These are phyloP conservation scores for Rhinocladiella mackenziei DNA, from an alignment of 2,329 filamentous ascomycete genomes.

Conservation along the genomic window DNA sequence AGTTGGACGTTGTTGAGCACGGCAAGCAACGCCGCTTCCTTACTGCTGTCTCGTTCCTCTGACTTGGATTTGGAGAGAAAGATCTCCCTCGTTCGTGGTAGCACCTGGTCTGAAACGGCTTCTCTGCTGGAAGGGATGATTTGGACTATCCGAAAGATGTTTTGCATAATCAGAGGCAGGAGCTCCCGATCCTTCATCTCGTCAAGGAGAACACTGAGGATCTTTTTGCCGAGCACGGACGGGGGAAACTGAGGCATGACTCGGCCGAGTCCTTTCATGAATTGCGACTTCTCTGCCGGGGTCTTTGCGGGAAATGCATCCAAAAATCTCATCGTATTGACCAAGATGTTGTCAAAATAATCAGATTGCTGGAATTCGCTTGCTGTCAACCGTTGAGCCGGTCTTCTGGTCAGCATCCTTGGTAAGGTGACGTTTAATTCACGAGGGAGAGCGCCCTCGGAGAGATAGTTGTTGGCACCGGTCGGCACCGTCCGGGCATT, in stretches of 20 bases:
- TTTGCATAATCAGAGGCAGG: conserved; percentile 78
- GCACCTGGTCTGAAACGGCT: conserved; percentile 77
- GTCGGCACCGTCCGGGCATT: conserved; percentile 76
- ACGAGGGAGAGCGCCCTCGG: conserved; percentile 70
- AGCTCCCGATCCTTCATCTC: conserved; percentile 91
- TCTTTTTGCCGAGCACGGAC: conserved; percentile 90
- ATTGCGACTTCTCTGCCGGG: conserved; percentile 81
- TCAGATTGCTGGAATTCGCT: conserved; percentile 90
- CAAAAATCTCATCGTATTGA: conserved; percentile 92
- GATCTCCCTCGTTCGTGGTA: conserved; percentile 78
- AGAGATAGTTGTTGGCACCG: conserved; percentile 77
- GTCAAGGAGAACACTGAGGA: conserved; percentile 81
- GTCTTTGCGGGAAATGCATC: conserved; percentile 91
- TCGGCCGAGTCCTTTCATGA: conserved; percentile 80
- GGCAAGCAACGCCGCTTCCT: conserved; percentile 88
- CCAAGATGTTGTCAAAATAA: conserved; percentile 95
- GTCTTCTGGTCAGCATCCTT: conserved; percentile 77
- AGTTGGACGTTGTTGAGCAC: conserved; percentile 76
- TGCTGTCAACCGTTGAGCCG: conserved; percentile 81
- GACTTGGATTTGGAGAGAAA: conserved; percentile 61
- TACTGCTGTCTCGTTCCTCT: conserved; percentile 70
- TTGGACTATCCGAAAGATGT: conserved; percentile 84
- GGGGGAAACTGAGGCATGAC: conserved; percentile 90
- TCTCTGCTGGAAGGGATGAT: conserved; percentile 72
- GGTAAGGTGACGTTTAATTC: conserved; percentile 78